Conservation (phyloP, 805 yeast species). For the Brettanomyces nanus region DNA sequence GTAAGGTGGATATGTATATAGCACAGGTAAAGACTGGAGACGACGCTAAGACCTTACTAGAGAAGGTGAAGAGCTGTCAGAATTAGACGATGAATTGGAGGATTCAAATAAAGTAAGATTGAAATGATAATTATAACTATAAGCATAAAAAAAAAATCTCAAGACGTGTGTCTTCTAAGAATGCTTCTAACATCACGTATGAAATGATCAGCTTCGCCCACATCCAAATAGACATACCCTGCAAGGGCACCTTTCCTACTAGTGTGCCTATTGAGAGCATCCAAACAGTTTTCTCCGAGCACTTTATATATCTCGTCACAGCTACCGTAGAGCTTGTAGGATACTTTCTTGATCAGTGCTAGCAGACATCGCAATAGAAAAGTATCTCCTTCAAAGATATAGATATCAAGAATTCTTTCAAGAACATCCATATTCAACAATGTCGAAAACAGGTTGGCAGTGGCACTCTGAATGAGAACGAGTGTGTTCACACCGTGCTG, state of each 20-base stretch:
- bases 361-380: slow-evolving; percentile 44
- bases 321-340: slow-evolving; percentile 44
- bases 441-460: slow-evolving; percentile 38
- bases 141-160: too few relatives aligned
- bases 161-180: slow-evolving; percentile 23
- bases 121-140: too few relatives aligned
- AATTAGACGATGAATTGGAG: not conserved
- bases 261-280: slow-evolving; percentile 16
- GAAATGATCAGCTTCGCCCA: slow-evolving; percentile 44
- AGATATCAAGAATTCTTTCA: slow-evolving; percentile 47
- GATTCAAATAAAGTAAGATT: too few relatives aligned
- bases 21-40: slow-evolving; percentile 69
- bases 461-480: slow-evolving; percentile 35
- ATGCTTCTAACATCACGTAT: slow-evolving; percentile 33
- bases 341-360: slow-evolving; percentile 42
- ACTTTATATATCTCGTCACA: slow-evolving; percentile 35
- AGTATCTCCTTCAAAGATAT: slow-evolving; percentile 53
- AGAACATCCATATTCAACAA: slow-evolving; percentile 38
- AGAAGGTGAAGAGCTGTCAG: slow-evolving; percentile 20
- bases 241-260: slow-evolving; percentile 1
- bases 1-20: slow-evolving; percentile 57
- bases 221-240: slow-evolving; percentile 31
- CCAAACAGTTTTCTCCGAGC: slow-evolving; percentile 29
- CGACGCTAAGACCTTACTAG: slow-evolving; percentile 51
- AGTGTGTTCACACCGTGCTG: slow-evolving; percentile 32